Percentiles rank a stretch among this genome's conserved stretches.
Evolutionary conservation across 2,329 filamentous ascomycete genomes (phyloP).

Genomic region (Catunica adiposa): DNA sequence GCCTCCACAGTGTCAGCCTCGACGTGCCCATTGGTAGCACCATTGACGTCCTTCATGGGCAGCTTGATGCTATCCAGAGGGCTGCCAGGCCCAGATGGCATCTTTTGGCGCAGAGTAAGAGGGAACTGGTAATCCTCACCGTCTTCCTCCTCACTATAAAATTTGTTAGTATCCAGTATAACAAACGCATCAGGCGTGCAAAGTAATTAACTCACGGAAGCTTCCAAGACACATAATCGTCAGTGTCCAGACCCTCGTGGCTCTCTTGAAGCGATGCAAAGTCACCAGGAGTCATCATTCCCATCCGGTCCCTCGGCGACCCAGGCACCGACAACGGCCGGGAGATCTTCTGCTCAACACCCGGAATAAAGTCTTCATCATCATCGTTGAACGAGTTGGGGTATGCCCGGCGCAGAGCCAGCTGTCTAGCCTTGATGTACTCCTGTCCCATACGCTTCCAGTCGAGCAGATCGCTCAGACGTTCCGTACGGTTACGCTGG

Average conservation of each 20-base stretch:
- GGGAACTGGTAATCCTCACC: conserved; percentile 52
- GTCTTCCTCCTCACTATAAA: conserved; percentile 73
- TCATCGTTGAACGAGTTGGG: conserved; percentile 73
- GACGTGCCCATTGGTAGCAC: conserved; percentile 2
- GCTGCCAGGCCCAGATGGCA: conserved; percentile 19
- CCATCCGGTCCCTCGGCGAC: conserved; percentile 73
- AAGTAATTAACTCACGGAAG: conserved; percentile 65
- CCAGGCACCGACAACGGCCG: conserved; percentile 87
- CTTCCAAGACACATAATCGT: conserved; percentile 98
- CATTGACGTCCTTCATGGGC: conserved; percentile 9
- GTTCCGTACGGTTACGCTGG: conserved; percentile 91
- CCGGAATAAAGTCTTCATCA: conserved; percentile 77
- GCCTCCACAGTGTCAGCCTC: conserved; percentile 8
- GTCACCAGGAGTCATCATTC: conserved; percentile 98
- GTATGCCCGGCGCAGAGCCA: conserved; percentile 83
- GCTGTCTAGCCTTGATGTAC: conserved; percentile 90
- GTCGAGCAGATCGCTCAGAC: conserved; percentile 83
- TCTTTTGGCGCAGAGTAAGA: conserved; percentile 37
- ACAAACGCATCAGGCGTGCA: conserved; percentile 3
- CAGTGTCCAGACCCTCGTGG: conserved; percentile 78
- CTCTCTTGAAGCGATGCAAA: conserved; percentile 94
- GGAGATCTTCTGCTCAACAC: conserved; percentile 87
- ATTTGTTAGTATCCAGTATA: conserved; percentile 15
- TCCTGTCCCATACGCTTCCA: conserved; percentile 99
- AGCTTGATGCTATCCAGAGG: conserved; percentile 13